Percentiles rank a stretch among this genome's conserved stretches.
Conservation (phyloP, 192 early-diverging fungal genomes). For the Funneliformis mosseae region DNA sequence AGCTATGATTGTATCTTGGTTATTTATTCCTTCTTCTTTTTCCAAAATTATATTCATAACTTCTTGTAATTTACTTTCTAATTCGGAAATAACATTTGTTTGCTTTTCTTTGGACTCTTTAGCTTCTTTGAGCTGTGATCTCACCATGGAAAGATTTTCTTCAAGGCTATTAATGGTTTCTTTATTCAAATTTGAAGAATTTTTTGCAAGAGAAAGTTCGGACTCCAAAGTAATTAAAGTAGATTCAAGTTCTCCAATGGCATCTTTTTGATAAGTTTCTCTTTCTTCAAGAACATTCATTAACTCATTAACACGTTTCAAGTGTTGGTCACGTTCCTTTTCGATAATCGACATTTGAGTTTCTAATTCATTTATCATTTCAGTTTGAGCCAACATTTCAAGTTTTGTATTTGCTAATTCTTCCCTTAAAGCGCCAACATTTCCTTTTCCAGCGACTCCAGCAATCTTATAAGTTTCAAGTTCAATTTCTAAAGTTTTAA, state of each 20-base stretch:
- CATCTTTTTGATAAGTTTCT: constrained; percentile 24
- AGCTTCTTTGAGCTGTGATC: constrained; percentile 10
- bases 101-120: constrained; percentile 11
- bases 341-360: constrained; percentile 20
- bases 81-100: constrained; percentile 1
- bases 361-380: constrained; percentile 22
- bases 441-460: constrained; percentile 5
- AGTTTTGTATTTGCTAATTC: constrained; percentile 24
- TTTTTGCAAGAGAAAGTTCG: constrained; percentile 7
- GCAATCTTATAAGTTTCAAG: constrained; percentile 23
- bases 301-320: constrained; percentile 12
- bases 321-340: constrained; percentile 14
- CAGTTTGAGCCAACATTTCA: constrained; percentile 21
- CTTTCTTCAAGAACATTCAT: constrained; percentile 13
- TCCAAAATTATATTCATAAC: neutral
- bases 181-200: neutral
- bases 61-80: constrained; percentile 21
- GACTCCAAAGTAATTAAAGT: constrained; percentile 10
- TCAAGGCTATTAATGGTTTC: constrained; percentile 17
- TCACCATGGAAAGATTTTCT: constrained; percentile 5
- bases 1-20: neutral
- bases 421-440: constrained; percentile 10
- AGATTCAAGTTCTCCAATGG: constrained; percentile 15
- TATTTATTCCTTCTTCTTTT: constrained; percentile 2
- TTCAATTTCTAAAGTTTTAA: constrained; percentile 24